Base-by-base conservation (phyloP, 768 basidiomycete genomes). In the Glaciozyma martinii region DNA sequence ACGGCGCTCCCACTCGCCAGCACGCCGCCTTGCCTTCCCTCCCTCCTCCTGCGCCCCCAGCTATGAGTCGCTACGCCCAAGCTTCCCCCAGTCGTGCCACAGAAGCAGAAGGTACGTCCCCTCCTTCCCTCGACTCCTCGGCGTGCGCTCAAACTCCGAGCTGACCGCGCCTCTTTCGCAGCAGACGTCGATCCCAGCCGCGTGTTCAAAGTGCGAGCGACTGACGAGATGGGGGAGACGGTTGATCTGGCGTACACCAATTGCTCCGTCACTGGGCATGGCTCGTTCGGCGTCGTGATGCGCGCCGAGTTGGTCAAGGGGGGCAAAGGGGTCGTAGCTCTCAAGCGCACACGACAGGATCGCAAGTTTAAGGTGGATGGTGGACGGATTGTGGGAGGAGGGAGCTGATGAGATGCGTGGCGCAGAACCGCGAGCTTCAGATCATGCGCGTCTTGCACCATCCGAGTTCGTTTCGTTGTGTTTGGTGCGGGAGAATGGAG, bases 281-380 rank as follows among this genome's bases (percentile, higher is more conserved):
- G 94, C 77, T 93, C 90, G 61, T 99, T 99, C 75, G 95, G 94
- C 71, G 91, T 98, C 76, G 94, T 99, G 66, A 94, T 90, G 77
- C 88, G 90, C 66, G 94, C 92, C 63, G 89, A 85, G 78, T 84
- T 97, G 62, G 80, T 93, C 60, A 25, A 50, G n/a, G 56, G 83
- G 72, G 83, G 82, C 37, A 47, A 25, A 21, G 87, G 87, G 60
- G 90, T 95, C 71, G 93, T 98, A 74, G 95, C 95, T 56, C 94
- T 99, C 83, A 99, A 99, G 89, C 95, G 95, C 81, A 94, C 98
- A 52, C 79, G 95, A 67, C 95, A 99, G 82, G 95, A 99, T 80
- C 94, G 95, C 82, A 85, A 93, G 72, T 99, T 98, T 87, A 99
- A 97, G 89, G 94, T 93, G 67, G 3, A 3, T 21, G n/a, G 5